Base-by-base conservation (phyloP, 2,329 filamentous ascomycete species). In the Penicillium olsonii region DNA sequence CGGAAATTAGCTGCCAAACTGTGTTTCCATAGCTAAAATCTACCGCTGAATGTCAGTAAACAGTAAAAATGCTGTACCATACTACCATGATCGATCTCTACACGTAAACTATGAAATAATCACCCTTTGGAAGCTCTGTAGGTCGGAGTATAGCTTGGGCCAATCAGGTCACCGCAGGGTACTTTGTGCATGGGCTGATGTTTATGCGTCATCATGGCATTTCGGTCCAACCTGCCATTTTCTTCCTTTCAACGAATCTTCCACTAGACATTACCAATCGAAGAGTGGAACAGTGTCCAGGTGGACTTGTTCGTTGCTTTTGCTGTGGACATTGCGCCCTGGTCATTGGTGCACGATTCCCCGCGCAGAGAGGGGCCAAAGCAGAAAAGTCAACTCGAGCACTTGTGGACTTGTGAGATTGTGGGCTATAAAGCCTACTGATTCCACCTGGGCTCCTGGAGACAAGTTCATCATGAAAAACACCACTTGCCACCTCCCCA, bases 401-500 rank as follows among this genome's bases (percentile, higher is more conserved):
- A 37, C 18, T 12, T 24, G 27, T 31, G 9, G 27, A 10, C 14
- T 31, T 31, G 5, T 11, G 14, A 24, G 26, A 11, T 38, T 11
- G 27, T n/a, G n/a, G n/a, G n/a, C 37, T 26, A 26, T 29, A 40
- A 20, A 29, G 29, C 29, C n/a, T 5, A 6, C 12, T n/a, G 29
- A 31, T 31, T 14, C 29, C n/a, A n/a, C n/a, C 29, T 12, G 1
- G 29, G 29, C 14, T 31, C 29, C 12, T 29, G 27, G 27, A 31
- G 7, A 31, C 14, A 31, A 17, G 20, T 17, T 50, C 58, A 55
- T 27, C 44, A 68, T 69, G 65, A 58, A 55, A 37, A 47, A 68
- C 52, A 56, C 52, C 37, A 59, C 51, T 34, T 66, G 68, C 52
- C 82, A 87, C 69, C 78, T 97, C 59, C 92, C 92, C 40, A 95